Evolutionary conservation across 2,329 filamentous ascomycete species (phyloP).

Genomic region (Lasiodiplodia gonubiensis): DNA sequence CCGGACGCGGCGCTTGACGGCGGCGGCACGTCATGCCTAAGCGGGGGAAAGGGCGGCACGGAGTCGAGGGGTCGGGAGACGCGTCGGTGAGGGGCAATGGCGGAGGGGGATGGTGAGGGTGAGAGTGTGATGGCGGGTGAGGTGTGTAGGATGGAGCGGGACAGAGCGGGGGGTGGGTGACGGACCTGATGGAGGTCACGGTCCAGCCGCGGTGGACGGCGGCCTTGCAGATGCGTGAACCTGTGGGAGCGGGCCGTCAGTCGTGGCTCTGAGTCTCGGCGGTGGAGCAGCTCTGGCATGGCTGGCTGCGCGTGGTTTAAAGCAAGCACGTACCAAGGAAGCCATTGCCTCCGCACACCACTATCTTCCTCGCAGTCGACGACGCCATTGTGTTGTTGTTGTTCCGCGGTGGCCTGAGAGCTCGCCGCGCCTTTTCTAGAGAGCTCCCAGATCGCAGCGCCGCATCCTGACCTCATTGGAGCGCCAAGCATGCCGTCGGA

Average conservation of each 20-base stretch:
- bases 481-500: conserved; percentile 23
- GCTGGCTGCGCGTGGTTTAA: conserved; percentile 20
- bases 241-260: conserved; percentile 43
- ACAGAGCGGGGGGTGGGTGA: conserved; percentile 27
- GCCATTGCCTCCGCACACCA: conserved; percentile 92
- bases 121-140: background rate
- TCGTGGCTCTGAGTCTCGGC: background rate
- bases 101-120: conserved; percentile 23
- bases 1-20: conserved; percentile 19
- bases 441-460: conserved; percentile 7
- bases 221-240: conserved; percentile 85
- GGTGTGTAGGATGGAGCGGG: conserved; percentile 22
- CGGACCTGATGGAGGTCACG: conserved; percentile 87
- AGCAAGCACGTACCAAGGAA: conserved; percentile 70
- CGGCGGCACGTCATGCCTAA: conserved; percentile 23
- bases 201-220: conserved; percentile 87
- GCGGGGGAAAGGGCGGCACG: conserved; percentile 3
- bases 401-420: conserved; percentile 26
- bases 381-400: conserved; percentile 49
- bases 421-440: background rate
- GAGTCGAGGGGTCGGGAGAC: conserved; percentile 22
- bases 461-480: conserved; percentile 28
- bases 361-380: conserved; percentile 73
- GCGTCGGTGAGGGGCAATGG: conserved; percentile 33
- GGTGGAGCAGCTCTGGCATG: conserved; percentile 21